phyloP scores from a whole-genome alignment of 306 rosid species.

The Sicyos edulis region DNA sequence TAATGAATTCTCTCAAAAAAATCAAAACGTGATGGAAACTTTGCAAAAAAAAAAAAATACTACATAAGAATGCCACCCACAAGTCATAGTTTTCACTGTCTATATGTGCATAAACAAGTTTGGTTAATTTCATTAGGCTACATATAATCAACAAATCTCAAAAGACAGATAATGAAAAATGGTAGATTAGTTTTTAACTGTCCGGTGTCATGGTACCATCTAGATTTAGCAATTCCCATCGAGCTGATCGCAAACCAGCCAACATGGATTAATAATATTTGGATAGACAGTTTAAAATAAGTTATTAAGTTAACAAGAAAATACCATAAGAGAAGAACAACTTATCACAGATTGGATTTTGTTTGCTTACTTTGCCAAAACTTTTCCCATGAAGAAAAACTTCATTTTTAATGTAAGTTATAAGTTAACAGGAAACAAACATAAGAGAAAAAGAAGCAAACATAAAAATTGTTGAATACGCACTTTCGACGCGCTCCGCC shows the following conservation, averaged over 20 bases:
- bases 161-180: slow-evolving; percentile 2
- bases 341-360: too few species aligned
- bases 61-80: slow-evolving; percentile 5
- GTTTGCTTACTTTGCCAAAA: slow-evolving; percentile 3
- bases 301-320: too few species aligned
- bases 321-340: too few species aligned
- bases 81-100: background rate
- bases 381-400: background rate
- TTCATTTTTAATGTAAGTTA: background rate
- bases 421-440: background rate
- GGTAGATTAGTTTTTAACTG: background rate
- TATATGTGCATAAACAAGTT: background rate
- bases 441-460: background rate
- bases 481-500: slow-evolving; percentile 96
- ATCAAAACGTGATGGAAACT: background rate
- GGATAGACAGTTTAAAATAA: background rate
- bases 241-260: background rate
- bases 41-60: background rate
- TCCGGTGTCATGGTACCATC: background rate
- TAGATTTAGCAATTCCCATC: background rate
- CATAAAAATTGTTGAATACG: slow-evolving; percentile 21
- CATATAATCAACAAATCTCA: background rate
- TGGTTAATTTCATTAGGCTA: slow-evolving; percentile 1
- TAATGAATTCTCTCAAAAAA: background rate
- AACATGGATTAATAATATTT: background rate